phyloP scores from a whole-genome alignment of 306 rosid species.

The Gastrolobium villosum region DNA sequence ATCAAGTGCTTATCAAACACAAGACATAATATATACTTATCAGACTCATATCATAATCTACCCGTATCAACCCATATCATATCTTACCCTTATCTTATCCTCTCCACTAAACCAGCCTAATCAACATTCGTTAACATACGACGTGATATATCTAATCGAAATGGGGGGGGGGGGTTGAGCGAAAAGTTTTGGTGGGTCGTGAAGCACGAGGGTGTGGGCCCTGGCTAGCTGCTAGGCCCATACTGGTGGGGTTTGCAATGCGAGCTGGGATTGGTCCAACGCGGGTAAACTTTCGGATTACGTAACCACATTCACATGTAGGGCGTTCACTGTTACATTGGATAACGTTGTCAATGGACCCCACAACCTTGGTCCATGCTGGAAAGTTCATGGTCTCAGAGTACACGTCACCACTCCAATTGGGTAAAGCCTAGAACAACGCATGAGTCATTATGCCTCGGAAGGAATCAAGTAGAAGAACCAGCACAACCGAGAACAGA shows the following conservation, averaged over 20 bases:
- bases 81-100: too few species aligned
- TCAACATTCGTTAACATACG: too few species aligned
- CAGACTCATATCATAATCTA: too few species aligned
- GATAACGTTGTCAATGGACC: conserved; percentile 73
- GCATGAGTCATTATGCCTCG: conserved; percentile 39
- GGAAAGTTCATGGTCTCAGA: conserved; percentile 64
- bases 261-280: conserved; percentile 51
- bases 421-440: conserved; percentile 47
- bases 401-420: conserved; percentile 67
- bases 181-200: conserved; percentile 14
- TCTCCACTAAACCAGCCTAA: too few species aligned
- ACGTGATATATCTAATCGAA: neutral
- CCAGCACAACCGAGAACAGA: neutral
- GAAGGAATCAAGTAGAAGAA: neutral
- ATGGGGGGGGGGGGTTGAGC: neutral
- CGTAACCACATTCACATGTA: conserved; percentile 50
- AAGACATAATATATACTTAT: too few species aligned
- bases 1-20: too few species aligned
- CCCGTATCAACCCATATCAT: too few species aligned
- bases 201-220: conserved; percentile 44
- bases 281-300: conserved; percentile 55
- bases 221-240: conserved; percentile 17
- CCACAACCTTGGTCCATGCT: conserved; percentile 70
- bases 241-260: conserved; percentile 32
- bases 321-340: conserved; percentile 38